Evolutionary conservation across 2,329 filamentous ascomycete genomes (phyloP).

Genomic region (Fusarium neocosmosporiellum): DNA sequence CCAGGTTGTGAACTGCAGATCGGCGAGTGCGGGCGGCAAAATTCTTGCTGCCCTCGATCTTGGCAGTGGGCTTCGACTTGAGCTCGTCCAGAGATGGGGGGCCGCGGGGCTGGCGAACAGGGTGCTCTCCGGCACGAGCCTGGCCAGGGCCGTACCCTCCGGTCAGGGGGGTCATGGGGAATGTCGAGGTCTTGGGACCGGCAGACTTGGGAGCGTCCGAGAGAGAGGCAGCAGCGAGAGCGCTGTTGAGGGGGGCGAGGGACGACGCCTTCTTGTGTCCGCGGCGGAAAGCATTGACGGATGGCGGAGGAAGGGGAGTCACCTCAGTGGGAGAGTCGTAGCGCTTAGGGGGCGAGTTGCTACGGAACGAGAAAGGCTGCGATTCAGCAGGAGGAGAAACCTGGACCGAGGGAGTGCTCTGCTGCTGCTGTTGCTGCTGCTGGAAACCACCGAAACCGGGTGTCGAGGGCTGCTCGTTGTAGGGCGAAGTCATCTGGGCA

Average conservation of each 20-base stretch:
- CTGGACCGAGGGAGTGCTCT: constrained; percentile 77
- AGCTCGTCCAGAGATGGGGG: constrained; percentile 94
- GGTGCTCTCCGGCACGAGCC: constrained; percentile 92
- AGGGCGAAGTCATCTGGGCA: constrained; percentile 53
- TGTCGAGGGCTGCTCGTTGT: constrained; percentile 58
- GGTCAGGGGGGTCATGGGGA: constrained; percentile 83
- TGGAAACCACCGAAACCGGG: constrained; percentile 48
- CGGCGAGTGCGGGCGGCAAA: constrained; percentile 93
- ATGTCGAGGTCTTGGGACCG: constrained; percentile 81
- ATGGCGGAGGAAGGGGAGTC: constrained; percentile 83
- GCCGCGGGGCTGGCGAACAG: constrained; percentile 89
- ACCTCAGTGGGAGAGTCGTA: constrained; percentile 76
- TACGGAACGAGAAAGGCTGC: constrained; percentile 64
- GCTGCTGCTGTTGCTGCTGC: constrained; percentile 59
- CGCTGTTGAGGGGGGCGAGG: constrained; percentile 69
- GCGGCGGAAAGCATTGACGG: constrained; percentile 91
- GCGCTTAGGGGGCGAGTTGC: constrained; percentile 73
- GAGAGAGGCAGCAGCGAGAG: constrained; percentile 56
- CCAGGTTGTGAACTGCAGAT: constrained; percentile 89
- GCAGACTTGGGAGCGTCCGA: constrained; percentile 65
- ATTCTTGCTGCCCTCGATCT: constrained; percentile 97
- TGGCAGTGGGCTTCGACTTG: constrained; percentile 87
- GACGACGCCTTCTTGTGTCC: constrained; percentile 93
- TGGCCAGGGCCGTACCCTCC: constrained; percentile 94
- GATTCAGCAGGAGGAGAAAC: constrained; percentile 82